Percentiles rank a stretch among this genome's conserved stretches.
Conservation (phyloP, 192 early-diverging fungal genomes). For the Dissophora globulifera region DNA sequence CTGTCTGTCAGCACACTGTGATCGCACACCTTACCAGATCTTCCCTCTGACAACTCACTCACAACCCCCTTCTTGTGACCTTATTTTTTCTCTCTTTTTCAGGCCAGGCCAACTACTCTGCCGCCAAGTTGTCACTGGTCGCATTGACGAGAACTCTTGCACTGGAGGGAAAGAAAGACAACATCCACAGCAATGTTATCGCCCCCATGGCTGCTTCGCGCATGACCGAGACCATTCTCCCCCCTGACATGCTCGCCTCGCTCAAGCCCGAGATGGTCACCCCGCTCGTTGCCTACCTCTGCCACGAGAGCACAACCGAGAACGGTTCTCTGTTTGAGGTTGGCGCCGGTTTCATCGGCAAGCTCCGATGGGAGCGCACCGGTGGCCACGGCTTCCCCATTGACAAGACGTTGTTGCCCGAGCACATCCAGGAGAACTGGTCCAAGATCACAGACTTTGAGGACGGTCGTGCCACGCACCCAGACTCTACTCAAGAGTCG, state of each 20-base stretch:
- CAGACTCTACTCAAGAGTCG: conserved; percentile 78
- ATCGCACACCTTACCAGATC: too few species aligned
- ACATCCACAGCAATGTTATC: conserved; percentile 93
- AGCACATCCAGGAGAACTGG: conserved; percentile 87
- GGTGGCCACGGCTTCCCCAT: conserved; percentile 95
- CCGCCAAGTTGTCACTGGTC: conserved; percentile 94
- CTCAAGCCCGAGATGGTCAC: conserved; percentile 98
- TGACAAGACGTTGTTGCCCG: conserved; percentile 80
- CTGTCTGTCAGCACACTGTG: too few species aligned
- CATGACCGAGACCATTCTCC: conserved; percentile 98
- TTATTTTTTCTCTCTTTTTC: background rate
- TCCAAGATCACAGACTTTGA: conserved; percentile 89
- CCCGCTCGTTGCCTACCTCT: conserved; percentile 91
- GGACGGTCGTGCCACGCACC: conserved; percentile 94
- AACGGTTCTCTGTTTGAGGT: conserved; percentile 97
- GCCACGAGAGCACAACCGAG: conserved; percentile 86
- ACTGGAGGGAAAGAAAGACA: conserved; percentile 93
- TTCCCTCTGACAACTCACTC: too few species aligned
- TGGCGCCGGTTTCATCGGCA: conserved; percentile 92
- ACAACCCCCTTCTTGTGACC: too few species aligned
- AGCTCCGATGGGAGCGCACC: conserved; percentile 96
- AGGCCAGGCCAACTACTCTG: conserved; percentile 79
- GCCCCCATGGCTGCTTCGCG: conserved; percentile 97
- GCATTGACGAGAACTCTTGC: conserved; percentile 93
- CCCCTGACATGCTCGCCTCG: conserved; percentile 92